phyloP scores from a whole-genome alignment of 768 basidiomycete genomes.

The Calvatia gigantea region DNA sequence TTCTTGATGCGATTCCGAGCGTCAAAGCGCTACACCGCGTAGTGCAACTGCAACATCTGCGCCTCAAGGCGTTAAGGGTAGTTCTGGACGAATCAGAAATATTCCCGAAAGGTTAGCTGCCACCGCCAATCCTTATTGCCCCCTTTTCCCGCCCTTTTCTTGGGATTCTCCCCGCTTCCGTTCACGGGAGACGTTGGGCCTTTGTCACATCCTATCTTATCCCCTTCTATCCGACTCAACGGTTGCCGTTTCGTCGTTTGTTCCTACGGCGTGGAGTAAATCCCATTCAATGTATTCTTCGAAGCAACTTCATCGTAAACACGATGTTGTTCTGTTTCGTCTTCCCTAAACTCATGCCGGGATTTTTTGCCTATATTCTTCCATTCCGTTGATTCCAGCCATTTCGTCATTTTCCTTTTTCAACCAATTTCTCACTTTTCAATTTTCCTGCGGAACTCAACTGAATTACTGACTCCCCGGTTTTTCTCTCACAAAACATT shows the following conservation, averaged over 20 bases:
- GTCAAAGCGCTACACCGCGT: constrained; percentile 63
- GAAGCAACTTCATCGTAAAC: not conserved
- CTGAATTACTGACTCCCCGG: constrained; percentile 9
- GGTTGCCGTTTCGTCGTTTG: not conserved
- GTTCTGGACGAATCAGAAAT: constrained; percentile 56
- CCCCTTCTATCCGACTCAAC: not conserved
- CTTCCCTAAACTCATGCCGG: constrained; percentile 5
- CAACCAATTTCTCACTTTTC: constrained; percentile 1
- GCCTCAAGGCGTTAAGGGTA: constrained; percentile 49
- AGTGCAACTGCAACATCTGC: constrained; percentile 53
- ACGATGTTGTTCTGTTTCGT: constrained; percentile 9
- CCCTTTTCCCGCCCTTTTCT: not conserved
- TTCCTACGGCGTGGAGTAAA: constrained; percentile 3
- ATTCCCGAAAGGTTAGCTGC: constrained; percentile 58
- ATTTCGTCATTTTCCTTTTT: not conserved
- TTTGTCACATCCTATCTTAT: not conserved
- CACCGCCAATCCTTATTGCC: not conserved
- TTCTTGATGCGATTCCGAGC: constrained; percentile 47
- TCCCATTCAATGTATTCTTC: not conserved
- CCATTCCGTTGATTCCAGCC: not conserved
- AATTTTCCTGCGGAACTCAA: not conserved
- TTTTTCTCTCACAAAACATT: too few relatives aligned
- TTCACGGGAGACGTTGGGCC: not conserved
- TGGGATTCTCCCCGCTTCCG: not conserved
- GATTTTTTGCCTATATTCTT: not conserved